These are phyloP conservation scores for Cordyceps cicadae DNA, from an alignment of 2,329 filamentous ascomycete species.

Conservation along the genomic window DNA sequence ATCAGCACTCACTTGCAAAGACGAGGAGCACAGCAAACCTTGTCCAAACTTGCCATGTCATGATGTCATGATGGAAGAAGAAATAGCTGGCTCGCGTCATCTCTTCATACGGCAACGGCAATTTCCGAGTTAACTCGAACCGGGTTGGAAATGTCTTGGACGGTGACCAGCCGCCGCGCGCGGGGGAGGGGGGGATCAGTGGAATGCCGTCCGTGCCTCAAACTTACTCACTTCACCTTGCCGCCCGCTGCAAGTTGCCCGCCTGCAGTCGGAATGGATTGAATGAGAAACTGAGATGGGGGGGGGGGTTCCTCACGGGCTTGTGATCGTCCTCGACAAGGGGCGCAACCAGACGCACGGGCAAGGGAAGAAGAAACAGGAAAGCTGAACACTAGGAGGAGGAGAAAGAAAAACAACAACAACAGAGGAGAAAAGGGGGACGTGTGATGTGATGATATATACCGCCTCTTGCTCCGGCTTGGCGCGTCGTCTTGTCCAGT, in stretches of 20 bases:
- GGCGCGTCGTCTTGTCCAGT: too few species aligned
- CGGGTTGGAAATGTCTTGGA: not conserved
- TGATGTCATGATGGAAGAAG: not conserved
- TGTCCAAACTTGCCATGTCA: too few species aligned
- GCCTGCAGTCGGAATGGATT: too few species aligned
- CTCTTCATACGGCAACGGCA: not conserved
- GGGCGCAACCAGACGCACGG: not conserved
- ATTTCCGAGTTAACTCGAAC: not conserved
- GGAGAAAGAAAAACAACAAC: too few species aligned
- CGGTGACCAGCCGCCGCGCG: not conserved
- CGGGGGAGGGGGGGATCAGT: too few species aligned
- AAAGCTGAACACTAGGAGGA: not conserved
- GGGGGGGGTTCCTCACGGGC: not conserved
- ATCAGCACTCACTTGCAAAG: too few species aligned
- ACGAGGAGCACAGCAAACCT: too few species aligned
- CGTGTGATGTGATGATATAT: not conserved
- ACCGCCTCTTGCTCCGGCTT: not conserved
- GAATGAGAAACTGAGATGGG: not conserved
- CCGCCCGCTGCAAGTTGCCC: too few species aligned
- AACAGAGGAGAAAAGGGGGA: too few species aligned
- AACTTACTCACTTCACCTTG: too few species aligned
- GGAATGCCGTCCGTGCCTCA: too few species aligned
- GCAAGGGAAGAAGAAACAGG: not conserved
- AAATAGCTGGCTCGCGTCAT: too few species aligned
- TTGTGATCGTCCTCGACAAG: not conserved